Conservation (phyloP, 768 basidiomycete genomes). For the Exsudoporus frostii region DNA sequence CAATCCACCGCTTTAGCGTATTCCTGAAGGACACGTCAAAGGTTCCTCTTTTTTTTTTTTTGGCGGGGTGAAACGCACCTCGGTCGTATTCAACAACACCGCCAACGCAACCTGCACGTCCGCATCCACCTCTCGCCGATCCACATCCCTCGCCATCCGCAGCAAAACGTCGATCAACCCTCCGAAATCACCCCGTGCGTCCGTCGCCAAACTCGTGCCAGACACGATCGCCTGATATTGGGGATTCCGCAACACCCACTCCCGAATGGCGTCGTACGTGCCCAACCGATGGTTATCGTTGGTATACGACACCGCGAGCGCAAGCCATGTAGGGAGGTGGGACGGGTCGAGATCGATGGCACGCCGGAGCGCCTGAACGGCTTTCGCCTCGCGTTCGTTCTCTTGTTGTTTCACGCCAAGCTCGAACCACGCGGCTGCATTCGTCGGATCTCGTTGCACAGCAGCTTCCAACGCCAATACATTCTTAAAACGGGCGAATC, state of each 20-base stretch:
- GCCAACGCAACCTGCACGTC: constrained; percentile 95
- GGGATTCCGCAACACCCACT: constrained; percentile 70
- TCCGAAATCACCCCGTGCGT: constrained; percentile 35
- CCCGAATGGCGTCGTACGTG: constrained; percentile 77
- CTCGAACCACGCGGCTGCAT: constrained; percentile 81
- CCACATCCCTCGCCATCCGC: constrained; percentile 61
- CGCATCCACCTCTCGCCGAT: constrained; percentile 66
- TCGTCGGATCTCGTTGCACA: constrained; percentile 72
- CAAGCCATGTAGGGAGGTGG: constrained; percentile 81
- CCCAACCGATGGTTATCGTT: constrained; percentile 78
- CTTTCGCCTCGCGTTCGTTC: constrained; percentile 91
- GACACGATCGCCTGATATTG: constrained; percentile 49
- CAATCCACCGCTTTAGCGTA: constrained; percentile 93
- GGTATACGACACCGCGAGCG: constrained; percentile 84
- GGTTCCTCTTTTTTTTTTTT: neutral
- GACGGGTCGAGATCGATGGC: constrained; percentile 79
- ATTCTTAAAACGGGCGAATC: too few species aligned
- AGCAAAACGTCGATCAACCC: constrained; percentile 76
- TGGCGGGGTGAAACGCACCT: constrained; percentile 45
- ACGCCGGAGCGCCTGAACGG: constrained; percentile 78
- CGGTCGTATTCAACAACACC: constrained; percentile 87
- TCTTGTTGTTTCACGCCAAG: constrained; percentile 97
- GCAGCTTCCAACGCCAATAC: constrained; percentile 87
- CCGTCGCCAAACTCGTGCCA: constrained; percentile 28
- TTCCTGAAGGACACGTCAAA: constrained; percentile 67